Evolutionary conservation across 305 asterid species (phyloP), one percentile per base, ranked within the genome.

Genomic region (Galium porrigens): DNA sequence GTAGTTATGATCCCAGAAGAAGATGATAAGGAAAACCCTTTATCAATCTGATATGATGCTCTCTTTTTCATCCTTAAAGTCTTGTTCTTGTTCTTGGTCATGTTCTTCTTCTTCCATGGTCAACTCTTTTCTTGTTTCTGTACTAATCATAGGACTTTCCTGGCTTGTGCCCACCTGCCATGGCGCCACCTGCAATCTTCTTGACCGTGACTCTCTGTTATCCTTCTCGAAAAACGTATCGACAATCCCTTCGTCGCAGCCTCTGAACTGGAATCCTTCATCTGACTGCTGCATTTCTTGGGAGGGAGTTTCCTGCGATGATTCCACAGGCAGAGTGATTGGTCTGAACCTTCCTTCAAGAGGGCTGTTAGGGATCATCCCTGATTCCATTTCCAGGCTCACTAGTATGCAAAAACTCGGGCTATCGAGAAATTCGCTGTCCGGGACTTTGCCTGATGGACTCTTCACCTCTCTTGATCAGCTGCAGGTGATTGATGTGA

Each of bases 281-380:
- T 17, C n/a, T 36, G 94, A 90, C 67, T 90, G 97, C 79, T 90
- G 97, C 76, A 57, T 14, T 44, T 85, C 15, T 41, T 86, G 97
- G 97, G 96, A 90, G 62, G 97, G 96, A 4, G 58, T 90, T 2
- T 63, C 51, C 4, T 90, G 97, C 72, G 95, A 90, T 53, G 72
- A 8, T 48, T 48, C 54, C 12, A 64, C 34, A 6, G 91, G 79
- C 15, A 70, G 86, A 33, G 95, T 90, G 2, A 75, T 52, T 61
- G 36, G 59, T 25, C 78, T 90, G 8, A 76, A 62, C 79, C 84
- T 90, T 5, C 94, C 97, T 1, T 81, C 88, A 1, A 68, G 84
- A 61, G 87, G 90, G 67, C 85, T 90, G 15, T 54, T 33, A 0
- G 96, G 96, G 18, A 76, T 14, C 65, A 49, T 90, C 65, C 63